Evolutionary conservation across 1,284 basidiomycete genomes (phyloP).

Genomic region (Rhodofomes roseus): DNA sequence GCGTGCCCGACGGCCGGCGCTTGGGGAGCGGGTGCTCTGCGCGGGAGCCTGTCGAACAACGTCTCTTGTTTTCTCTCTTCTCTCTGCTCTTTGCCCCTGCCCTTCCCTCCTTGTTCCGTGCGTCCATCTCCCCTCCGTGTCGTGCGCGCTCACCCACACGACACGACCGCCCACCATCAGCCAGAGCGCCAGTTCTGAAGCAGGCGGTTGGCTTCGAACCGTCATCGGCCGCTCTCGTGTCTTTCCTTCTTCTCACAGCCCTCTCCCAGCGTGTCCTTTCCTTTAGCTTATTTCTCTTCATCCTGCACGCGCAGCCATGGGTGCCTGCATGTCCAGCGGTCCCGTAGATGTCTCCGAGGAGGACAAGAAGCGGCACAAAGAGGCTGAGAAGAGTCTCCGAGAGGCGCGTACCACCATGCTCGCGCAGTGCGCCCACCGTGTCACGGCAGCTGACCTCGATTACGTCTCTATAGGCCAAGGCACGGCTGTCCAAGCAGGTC

Average conservation of each 20-base stretch:
- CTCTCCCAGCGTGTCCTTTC: slow-evolving; percentile 7
- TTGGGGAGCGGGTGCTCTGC: background rate
- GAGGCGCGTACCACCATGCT: slow-evolving; percentile 49
- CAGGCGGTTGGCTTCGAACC: background rate
- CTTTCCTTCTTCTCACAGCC: slow-evolving; percentile 14
- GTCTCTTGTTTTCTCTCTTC: background rate
- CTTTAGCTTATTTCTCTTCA: slow-evolving; percentile 5
- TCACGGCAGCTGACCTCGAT: background rate
- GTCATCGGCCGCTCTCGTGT: slow-evolving; percentile 2
- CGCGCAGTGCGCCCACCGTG: no score
- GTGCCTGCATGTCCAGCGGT: slow-evolving; percentile 68
- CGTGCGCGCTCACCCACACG: background rate
- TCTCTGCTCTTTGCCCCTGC: background rate
- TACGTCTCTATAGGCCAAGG: slow-evolving; percentile 50
- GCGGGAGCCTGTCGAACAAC: no score
- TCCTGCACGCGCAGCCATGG: slow-evolving; percentile 45
- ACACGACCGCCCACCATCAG: background rate
- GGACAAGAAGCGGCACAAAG: slow-evolving; percentile 58
- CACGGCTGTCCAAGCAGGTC: slow-evolving; percentile 68
- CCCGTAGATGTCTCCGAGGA: slow-evolving; percentile 54
- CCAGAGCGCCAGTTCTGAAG: background rate
- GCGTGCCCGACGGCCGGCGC: background rate
- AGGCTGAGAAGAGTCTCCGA: slow-evolving; percentile 62
- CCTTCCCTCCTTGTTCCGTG: background rate
- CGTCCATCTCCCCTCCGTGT: background rate